Evolutionary conservation across 140 eudicot genomes (phyloP).

Genomic region (Cichorium intybus): DNA sequence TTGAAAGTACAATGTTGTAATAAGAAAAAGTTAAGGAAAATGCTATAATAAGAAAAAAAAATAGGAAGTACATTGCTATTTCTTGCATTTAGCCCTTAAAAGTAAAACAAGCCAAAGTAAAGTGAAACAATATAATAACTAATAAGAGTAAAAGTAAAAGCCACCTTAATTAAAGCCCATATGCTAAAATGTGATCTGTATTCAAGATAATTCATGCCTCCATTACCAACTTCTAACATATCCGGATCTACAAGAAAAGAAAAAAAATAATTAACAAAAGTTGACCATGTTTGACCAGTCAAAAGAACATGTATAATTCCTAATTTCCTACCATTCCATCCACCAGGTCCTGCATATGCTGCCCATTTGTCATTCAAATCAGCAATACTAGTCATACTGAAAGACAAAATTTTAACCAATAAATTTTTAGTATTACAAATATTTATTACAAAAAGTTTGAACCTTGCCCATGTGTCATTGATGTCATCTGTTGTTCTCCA

Average conservation of each 20-base stretch:
- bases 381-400: slow-evolving; percentile 81
- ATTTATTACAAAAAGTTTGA: slow-evolving; percentile 7
- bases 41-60: too few species aligned
- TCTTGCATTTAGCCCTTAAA: too few species aligned
- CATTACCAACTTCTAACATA: slow-evolving; percentile 99
- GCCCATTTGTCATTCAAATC: slow-evolving; percentile 99
- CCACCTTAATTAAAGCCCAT: slow-evolving; percentile 94
- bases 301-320: not conserved
- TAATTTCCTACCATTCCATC: slow-evolving; percentile 80
- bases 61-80: too few species aligned
- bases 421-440: not conserved
- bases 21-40: too few species aligned
- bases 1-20: too few species aligned
- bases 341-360: slow-evolving; percentile 98
- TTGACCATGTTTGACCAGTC: slow-evolving; percentile 10
- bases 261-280: slow-evolving; percentile 5
- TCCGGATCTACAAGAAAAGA: slow-evolving; percentile 71
- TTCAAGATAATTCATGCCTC: slow-evolving; percentile 88
- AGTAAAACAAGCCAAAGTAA: too few species aligned
- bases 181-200: slow-evolving; percentile 95
- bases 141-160: not conserved
- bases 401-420: not conserved
- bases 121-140: too few species aligned
- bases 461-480: slow-evolving; percentile 91
- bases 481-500: slow-evolving; percentile 98